Evolutionary conservation across 805 yeast genomes (phyloP).

Genomic region (Schizosaccharomyces japonicus): DNA sequence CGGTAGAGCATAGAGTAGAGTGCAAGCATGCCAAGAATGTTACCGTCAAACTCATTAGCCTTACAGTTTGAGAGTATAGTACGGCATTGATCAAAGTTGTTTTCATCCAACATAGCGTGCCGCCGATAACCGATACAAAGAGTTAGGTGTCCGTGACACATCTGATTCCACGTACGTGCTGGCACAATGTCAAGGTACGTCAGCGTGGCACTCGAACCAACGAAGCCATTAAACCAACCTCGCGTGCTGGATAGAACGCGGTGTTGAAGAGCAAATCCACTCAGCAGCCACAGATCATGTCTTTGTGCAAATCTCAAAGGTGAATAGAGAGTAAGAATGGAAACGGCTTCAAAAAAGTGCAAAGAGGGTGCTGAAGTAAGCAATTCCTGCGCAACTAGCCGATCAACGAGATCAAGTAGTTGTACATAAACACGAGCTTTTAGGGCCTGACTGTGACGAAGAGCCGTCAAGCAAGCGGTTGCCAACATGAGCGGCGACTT

Average conservation of each 20-base stretch:
- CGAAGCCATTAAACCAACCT: conserved; percentile 1
- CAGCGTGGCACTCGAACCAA: background rate
- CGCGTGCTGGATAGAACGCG: background rate
- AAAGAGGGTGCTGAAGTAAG: conserved; percentile 1
- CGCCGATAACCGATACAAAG: conserved; percentile 1
- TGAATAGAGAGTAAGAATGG: background rate
- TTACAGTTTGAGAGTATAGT: background rate
- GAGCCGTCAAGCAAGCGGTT: background rate
- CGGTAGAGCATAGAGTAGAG: background rate
- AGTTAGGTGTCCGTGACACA: background rate
- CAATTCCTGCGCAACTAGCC: background rate
- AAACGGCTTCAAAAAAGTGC: conserved; percentile 1
- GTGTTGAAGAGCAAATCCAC: background rate
- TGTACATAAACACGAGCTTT: background rate
- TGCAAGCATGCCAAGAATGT: background rate
- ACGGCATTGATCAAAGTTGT: background rate
- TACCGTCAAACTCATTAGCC: conserved; percentile 1
- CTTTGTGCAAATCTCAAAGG: background rate
- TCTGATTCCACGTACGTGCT: background rate
- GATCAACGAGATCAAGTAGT: background rate
- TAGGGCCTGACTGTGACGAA: background rate
- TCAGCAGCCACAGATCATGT: conserved; percentile 3
- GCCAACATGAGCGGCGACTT: background rate
- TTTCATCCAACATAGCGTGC: background rate
- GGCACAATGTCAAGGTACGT: conserved; percentile 1